Evolutionary conservation across 1,284 basidiomycete genomes (phyloP), one percentile per base, ranked within the genome.

Genomic region (Ustilago loliicola): DNA sequence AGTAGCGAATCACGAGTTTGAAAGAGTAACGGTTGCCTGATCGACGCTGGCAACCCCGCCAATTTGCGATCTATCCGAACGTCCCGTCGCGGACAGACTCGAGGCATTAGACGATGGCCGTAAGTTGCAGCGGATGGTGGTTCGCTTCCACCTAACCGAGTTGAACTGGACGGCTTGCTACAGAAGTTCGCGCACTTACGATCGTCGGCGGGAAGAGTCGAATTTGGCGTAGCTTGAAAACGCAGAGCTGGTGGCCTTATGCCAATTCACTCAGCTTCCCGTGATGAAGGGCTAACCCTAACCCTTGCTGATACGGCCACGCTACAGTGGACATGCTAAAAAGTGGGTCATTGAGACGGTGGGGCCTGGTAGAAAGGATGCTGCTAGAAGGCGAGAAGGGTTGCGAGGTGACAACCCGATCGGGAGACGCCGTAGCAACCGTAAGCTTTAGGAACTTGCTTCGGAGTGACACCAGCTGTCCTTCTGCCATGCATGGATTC

Each of bases 91-190:
- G 45, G 45, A 47, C 45, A 17, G 21, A 47, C 17, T 47, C 6
- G 17, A 30, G 45, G n/a, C 2, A 13, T n/a, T 34, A 3, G 19
- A 29, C 53, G 53, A 55, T 55, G 36, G 53, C 36, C 53, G 7
- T 17, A 25, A 8, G 36, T 17, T 55, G 36, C 53, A 55, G 53
- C 53, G 53, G 53, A 38, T 25, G 5, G 9, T 55, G 53, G 19
- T 23, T 40, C n/a, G 53, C 23, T 30, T 40, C 13, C 2, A 17
- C 1, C 6, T 27, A 25, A 21, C 34, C 53, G 36, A 55, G 36
- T 27, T 36, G 36, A 38, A 38, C 9, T 10, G 36, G 27, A 55
- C n/a, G 53, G 17, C n/a, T 40, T 36, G 15, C 34, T 47, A 47
- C 17, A 38, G 36, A 7, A 15, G 36, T 15, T 38, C 17, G 36